A percentile compares a stretch with the other conserved stretches of the same genome.
Evolutionary conservation across 345 rosid genomes (phyloP).

Genomic region (Populus ilicifolia): DNA sequence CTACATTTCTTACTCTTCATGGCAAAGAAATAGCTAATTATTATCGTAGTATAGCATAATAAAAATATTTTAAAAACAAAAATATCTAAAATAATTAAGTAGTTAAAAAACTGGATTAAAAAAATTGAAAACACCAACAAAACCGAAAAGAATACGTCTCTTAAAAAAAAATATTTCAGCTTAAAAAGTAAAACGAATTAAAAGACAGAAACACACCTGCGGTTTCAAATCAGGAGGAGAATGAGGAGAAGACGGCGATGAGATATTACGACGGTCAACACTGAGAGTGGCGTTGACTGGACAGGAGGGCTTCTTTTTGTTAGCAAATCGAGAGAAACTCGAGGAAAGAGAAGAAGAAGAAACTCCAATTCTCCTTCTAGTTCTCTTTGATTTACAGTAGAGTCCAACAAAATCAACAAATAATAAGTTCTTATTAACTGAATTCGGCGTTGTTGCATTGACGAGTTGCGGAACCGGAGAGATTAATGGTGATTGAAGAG

Average conservation of each 20-base stretch:
- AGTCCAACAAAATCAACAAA: slow-evolving; percentile 72
- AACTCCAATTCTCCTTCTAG: slow-evolving; percentile 45
- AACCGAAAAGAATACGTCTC: neutral
- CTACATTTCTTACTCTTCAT: neutral
- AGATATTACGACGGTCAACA: slow-evolving; percentile 26
- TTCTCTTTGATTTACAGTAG: slow-evolving; percentile 41
- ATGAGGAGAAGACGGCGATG: slow-evolving; percentile 11
- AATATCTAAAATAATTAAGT: neutral
- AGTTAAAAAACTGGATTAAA: neutral
- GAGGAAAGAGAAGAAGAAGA: slow-evolving; percentile 22
- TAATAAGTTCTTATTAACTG: slow-evolving; percentile 36
- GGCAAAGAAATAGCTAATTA: neutral
- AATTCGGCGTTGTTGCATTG: slow-evolving; percentile 34
- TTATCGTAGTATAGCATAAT: neutral
- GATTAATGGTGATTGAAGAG: neutral
- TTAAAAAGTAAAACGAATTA: neutral
- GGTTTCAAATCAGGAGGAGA: slow-evolving; percentile 32
- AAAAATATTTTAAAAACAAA: neutral
- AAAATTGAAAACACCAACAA: neutral
- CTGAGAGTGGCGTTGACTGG: slow-evolving; percentile 55
- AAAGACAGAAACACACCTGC: slow-evolving; percentile 34
- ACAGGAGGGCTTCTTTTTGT: slow-evolving; percentile 3
- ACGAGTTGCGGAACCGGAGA: neutral
- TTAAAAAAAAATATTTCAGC: neutral
- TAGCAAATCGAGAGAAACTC: slow-evolving; percentile 28